Evolutionary conservation across 148 eudicot species (phyloP).

Genomic region (Arbutus unedo): DNA sequence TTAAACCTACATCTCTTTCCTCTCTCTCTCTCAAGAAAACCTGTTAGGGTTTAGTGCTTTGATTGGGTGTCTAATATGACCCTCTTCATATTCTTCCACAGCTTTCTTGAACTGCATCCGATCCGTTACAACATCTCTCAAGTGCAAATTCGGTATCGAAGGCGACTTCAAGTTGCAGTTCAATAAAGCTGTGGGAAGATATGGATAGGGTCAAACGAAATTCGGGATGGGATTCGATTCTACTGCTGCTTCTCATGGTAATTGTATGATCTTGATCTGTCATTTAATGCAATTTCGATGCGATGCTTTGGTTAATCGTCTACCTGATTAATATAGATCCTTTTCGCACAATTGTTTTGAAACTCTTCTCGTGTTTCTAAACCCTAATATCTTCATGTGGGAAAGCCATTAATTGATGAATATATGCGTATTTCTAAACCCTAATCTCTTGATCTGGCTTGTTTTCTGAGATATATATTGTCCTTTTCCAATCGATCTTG

Average conservation of each 20-base stretch:
- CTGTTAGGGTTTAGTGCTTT: slow-evolving; percentile 22
- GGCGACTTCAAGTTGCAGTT: slow-evolving; percentile 33
- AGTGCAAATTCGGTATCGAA: not conserved
- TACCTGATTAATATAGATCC: not conserved
- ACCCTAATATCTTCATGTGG: not conserved
- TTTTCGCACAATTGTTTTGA: not conserved
- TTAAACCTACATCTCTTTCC: slow-evolving; percentile 16
- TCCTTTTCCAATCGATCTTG: not conserved
- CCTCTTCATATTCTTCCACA: slow-evolving; percentile 80
- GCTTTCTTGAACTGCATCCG: slow-evolving; percentile 97
- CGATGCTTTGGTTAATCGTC: too few relatives aligned
- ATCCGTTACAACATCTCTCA: not conserved
- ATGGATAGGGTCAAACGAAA: slow-evolving; percentile 34
- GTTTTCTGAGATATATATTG: not conserved
- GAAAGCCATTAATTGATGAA: not conserved
- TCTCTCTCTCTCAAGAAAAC: slow-evolving; percentile 10
- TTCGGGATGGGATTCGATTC: not conserved
- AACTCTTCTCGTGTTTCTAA: not conserved
- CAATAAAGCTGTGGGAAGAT: slow-evolving; percentile 91
- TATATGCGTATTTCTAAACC: not conserved
- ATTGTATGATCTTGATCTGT: not conserved
- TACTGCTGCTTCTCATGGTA: not conserved
- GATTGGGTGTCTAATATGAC: slow-evolving; percentile 20
- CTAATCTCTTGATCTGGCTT: too few relatives aligned
- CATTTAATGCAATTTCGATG: not conserved